These are phyloP conservation scores for Ophiocytium majus DNA, from an alignment of 352 stramenopile species.

Conservation along the genomic window DNA sequence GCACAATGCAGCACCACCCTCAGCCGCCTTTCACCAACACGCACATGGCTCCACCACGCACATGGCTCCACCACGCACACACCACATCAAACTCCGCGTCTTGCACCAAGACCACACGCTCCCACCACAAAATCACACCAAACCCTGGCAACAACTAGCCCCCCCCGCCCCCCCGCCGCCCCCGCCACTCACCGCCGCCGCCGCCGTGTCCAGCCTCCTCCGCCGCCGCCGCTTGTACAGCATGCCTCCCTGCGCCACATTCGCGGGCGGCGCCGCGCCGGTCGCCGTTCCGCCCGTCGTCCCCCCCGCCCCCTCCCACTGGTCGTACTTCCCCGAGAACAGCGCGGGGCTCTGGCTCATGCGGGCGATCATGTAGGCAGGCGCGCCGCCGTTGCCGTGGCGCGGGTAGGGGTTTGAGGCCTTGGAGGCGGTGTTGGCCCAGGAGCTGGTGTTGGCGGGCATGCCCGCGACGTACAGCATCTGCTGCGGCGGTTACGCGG, in stretches of 20 bases:
- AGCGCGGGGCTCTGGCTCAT: conserved; percentile 46
- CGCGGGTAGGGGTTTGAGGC: background rate
- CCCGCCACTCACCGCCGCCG: no score
- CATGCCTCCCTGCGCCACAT: background rate
- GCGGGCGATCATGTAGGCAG: conserved; percentile 41
- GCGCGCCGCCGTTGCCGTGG: background rate
- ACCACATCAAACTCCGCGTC: no score
- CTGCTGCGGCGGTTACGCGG: no score
- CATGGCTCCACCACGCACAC: no score
- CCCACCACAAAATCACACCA: no score
- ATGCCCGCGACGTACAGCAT: conserved; percentile 48
- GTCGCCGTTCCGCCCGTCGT: background rate
- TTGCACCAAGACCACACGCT: no score
- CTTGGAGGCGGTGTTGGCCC: conserved; percentile 12
- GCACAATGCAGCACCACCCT: no score
- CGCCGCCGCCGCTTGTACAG: background rate
- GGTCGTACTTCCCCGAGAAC: conserved; percentile 47
- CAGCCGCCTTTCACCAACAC: no score
- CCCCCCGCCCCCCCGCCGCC: no score
- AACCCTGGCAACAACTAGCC: no score
- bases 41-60: no score
- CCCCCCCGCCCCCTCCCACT: conserved; percentile 15
- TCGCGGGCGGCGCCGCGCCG: background rate
- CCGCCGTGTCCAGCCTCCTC: no score
- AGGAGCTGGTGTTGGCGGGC: conserved; percentile 27